These are phyloP conservation scores for Boletellus ananas DNA, from an alignment of 768 basidiomycete genomes.

Conservation along the genomic window DNA sequence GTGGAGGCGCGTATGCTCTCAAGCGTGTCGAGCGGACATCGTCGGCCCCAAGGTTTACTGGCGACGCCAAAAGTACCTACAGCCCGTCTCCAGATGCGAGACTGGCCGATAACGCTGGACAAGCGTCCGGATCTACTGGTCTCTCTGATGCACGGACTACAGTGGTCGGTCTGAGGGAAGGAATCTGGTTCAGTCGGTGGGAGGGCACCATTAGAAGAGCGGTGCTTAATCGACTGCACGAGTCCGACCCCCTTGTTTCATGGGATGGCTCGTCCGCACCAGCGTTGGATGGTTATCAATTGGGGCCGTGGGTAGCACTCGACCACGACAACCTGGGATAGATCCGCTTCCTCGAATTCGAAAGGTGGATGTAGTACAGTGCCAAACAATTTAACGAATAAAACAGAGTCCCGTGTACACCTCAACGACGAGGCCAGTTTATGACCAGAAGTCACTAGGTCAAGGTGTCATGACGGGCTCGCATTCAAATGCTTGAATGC, in stretches of 20 bases:
- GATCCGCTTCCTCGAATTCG: background rate
- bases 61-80: conserved; percentile 1
- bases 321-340: conserved; percentile 1
- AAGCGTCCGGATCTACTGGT: conserved; percentile 21
- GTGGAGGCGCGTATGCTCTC: conserved; percentile 73
- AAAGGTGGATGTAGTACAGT: conserved; percentile 8
- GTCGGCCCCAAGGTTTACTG: conserved; percentile 2
- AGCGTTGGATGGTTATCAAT: conserved; percentile 26
- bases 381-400: conserved; percentile 20
- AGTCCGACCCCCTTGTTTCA: conserved; percentile 32
- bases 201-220: conserved; percentile 62
- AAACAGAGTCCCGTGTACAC: conserved; percentile 4
- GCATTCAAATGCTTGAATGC: conserved; percentile 18
- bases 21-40: conserved; percentile 38
- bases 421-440: background rate
- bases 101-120: background rate
- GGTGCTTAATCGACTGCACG: conserved; percentile 44
- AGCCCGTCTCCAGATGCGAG: conserved; percentile 4
- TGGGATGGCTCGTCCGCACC: conserved; percentile 22
- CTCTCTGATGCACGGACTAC: conserved; percentile 33
- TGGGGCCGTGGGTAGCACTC: background rate
- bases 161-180: conserved; percentile 61
- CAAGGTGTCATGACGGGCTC: conserved; percentile 4
- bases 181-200: conserved; percentile 78
- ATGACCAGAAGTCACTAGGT: background rate